phyloP scores from a whole-genome alignment of 305 asterid species.

The Ajuga reptans region DNA sequence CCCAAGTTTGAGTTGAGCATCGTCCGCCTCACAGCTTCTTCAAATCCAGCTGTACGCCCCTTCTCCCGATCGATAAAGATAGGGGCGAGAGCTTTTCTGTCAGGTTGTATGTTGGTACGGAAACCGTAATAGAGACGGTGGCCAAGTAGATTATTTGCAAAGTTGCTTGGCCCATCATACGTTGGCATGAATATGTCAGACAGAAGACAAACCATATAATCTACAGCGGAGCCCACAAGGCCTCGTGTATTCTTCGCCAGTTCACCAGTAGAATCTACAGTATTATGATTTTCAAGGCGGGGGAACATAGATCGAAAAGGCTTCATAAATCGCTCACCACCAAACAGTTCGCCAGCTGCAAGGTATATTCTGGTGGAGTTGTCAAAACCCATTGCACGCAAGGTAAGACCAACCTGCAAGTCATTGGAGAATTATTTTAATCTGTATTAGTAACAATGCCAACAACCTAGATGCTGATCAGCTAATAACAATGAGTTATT shows the following conservation, averaged over 20 bases:
- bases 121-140: conserved; percentile 92
- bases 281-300: conserved; percentile 73
- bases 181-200: conserved; percentile 93
- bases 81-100: conserved; percentile 82
- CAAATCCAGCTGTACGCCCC: conserved; percentile 55
- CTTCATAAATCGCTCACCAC: conserved; percentile 84
- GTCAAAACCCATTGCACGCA: conserved; percentile 73
- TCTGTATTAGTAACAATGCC: neutral
- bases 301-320: conserved; percentile 75
- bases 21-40: conserved; percentile 59
- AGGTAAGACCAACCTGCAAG: conserved; percentile 83
- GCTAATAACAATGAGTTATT: neutral
- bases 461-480: neutral
- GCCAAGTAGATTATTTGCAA: conserved; percentile 89
- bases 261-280: conserved; percentile 75
- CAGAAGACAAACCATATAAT: conserved; percentile 93
- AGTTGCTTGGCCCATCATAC: conserved; percentile 96
- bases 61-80: conserved; percentile 65
- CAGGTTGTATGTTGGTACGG: conserved; percentile 77
- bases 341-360: conserved; percentile 92
- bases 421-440: conserved; percentile 1
- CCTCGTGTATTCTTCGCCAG: conserved; percentile 62
- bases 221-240: conserved; percentile 86
- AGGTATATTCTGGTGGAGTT: conserved; percentile 83
- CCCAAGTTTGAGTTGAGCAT: conserved; percentile 80